These are phyloP conservation scores for Annulohypoxylon truncatum DNA, from an alignment of 2,329 filamentous ascomycete genomes.

Conservation along the genomic window DNA sequence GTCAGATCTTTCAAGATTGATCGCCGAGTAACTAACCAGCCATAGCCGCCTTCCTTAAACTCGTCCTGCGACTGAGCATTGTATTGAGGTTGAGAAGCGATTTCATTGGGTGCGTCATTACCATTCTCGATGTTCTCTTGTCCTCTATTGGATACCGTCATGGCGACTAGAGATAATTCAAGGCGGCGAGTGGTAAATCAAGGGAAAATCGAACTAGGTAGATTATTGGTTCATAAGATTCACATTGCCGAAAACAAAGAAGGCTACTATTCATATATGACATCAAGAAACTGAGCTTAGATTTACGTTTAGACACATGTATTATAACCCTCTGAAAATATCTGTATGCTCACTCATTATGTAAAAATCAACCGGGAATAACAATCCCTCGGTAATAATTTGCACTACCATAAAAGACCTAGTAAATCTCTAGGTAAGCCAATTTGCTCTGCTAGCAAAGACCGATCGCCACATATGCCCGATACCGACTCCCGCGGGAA, in stretches of 20 bases:
- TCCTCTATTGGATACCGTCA: slow-evolving; percentile 30
- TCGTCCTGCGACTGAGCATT: slow-evolving; percentile 62
- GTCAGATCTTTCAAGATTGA: background rate
- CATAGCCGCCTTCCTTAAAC: slow-evolving; percentile 68
- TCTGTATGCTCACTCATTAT: slow-evolving; percentile 14
- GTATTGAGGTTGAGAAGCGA: slow-evolving; percentile 30
- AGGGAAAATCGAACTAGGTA: background rate
- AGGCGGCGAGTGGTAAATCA: background rate
- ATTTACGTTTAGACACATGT: background rate
- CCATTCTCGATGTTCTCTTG: slow-evolving; percentile 15
- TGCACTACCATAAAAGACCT: background rate
- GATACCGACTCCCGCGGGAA: slow-evolving; percentile 18
- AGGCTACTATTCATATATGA: background rate
- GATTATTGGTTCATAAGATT: background rate
- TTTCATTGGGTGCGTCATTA: slow-evolving; percentile 22
- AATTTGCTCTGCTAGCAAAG: background rate
- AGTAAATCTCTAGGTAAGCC: background rate
- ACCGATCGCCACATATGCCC: slow-evolving; percentile 6
- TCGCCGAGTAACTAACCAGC: slow-evolving; percentile 58
- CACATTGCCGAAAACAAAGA: slow-evolving; percentile 6
- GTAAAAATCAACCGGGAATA: slow-evolving; percentile 29
- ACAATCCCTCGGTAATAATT: slow-evolving; percentile 7
- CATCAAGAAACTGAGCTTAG: background rate
- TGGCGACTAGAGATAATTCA: slow-evolving; percentile 7
- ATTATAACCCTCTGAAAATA: slow-evolving; percentile 2